phyloP scores from a whole-genome alignment of 2,329 filamentous ascomycete species.

The Fusarium pseudocircinatum region DNA sequence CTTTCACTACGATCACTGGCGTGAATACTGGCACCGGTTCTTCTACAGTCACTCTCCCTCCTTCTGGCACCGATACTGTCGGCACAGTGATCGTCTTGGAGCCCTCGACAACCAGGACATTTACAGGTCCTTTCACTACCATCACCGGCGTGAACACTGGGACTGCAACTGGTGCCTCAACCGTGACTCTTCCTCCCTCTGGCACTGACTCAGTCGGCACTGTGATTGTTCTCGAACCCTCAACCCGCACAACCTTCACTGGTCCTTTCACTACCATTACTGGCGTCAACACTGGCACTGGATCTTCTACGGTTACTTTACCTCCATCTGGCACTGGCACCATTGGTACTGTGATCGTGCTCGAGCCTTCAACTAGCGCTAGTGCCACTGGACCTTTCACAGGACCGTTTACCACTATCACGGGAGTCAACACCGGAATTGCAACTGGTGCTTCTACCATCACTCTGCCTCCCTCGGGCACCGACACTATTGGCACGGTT shows the following conservation, averaged over 20 bases:
- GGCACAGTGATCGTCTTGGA: not conserved
- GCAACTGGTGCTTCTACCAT: not conserved
- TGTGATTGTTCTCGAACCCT: not conserved
- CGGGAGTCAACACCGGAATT: not conserved
- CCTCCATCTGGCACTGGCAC: not conserved
- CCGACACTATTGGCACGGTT: not conserved
- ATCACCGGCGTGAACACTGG: not conserved
- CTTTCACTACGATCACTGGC: not conserved
- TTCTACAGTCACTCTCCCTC: not conserved
- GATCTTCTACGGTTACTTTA: not conserved
- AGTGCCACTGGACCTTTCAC: not conserved
- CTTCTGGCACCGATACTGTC: not conserved
- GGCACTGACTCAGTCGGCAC: not conserved
- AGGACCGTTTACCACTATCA: not conserved
- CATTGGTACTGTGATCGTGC: not conserved
- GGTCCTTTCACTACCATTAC: not conserved
- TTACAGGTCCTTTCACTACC: not conserved
- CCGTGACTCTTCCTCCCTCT: not conserved
- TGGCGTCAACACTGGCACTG: not conserved
- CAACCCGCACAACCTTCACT: accelerated
- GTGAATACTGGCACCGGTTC: not conserved
- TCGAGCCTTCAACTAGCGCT: not conserved
- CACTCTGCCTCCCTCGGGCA: not conserved
- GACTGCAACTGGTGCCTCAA: not conserved
- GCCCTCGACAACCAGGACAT: not conserved